Evolutionary conservation across 768 basidiomycete species (phyloP), one percentile per base, ranked within the genome.

Genomic region (Mycena polygramma): DNA sequence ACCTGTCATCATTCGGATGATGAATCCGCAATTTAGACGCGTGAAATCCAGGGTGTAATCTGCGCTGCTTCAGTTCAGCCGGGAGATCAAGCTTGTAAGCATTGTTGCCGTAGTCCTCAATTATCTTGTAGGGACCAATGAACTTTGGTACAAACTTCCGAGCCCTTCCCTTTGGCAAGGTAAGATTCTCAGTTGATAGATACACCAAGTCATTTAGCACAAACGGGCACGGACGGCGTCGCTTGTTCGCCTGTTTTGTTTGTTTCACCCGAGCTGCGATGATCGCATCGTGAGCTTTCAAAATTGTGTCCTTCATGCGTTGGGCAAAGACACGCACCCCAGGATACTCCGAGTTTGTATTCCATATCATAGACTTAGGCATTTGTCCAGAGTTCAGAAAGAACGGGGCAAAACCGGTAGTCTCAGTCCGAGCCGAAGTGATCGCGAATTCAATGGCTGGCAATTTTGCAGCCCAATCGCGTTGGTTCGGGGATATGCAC

Each of bases 281-380:
- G 15, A 41, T 41, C 83, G n/a, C 1, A 83, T 77, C 78, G 41
- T 84, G 83, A 0, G 80, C 81, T 0, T 48, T 19, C 69, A 83
- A 76, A 0, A 83, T 49, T 0, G 81, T 79, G 0, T 68, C 53
- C 54, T 79, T 80, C 62, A 79, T 75, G 10, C 55, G 17, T 13
- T 75, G 69, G 0, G 78, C 79, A 57, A 79, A 83, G 0, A 14
- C 66, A 0, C 74, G 20, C 0, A 84, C 78, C 1, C 83, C 83
- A 0, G 74, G 75, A 19, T 69, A 79, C 4, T 78, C 72, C 4
- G 15, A 7, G 0, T 67, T 7, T 0, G 58, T 41, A 5, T 79
- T 64, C 77, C 78, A 79, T 0, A 79, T 22, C 46, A 79, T 73
- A 0, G 70, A 15, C 0, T 73, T 4, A 0, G 77, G 79, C 10